Percentiles rank a stretch among this genome's conserved stretches.
phyloP scores from a whole-genome alignment of 352 stramenopile species.

The Globisporangium viniferum region DNA sequence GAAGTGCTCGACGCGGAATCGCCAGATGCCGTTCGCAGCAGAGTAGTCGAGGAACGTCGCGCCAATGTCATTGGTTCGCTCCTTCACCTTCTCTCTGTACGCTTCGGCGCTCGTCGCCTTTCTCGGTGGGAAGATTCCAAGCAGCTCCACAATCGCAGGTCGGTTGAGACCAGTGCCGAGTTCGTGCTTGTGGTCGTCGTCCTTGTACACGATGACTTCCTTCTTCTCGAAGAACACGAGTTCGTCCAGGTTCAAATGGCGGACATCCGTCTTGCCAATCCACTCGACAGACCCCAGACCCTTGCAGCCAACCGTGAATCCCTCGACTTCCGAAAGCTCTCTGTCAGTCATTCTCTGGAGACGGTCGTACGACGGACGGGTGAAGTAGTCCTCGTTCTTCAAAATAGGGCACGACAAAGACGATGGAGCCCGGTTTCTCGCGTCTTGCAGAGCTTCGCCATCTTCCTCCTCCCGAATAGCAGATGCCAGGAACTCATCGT shows the following conservation, averaged over 20 bases:
- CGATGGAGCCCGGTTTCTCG: constrained; percentile 16
- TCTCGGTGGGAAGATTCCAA: constrained; percentile 70
- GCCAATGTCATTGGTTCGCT: constrained; percentile 71
- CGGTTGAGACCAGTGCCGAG: constrained; percentile 73
- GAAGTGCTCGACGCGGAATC: constrained; percentile 85
- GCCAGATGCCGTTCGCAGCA: constrained; percentile 70
- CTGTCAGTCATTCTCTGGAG: constrained; percentile 70
- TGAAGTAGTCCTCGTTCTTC: constrained; percentile 82
- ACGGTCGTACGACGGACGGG: constrained; percentile 59
- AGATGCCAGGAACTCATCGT: constrained; percentile 74
- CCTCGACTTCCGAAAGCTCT: constrained; percentile 66
- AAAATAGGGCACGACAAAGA: constrained; percentile 54
- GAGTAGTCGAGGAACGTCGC: constrained; percentile 80
- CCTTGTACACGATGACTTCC: constrained; percentile 84
- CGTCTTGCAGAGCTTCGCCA: constrained; percentile 19
- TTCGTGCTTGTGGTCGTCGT: constrained; percentile 78
- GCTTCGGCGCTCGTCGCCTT: constrained; percentile 52
- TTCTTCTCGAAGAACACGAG: constrained; percentile 82
- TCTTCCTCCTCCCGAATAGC: constrained; percentile 50
- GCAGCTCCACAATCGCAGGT: constrained; percentile 73
- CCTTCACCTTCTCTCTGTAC: constrained; percentile 78
- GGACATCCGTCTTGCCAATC: constrained; percentile 78
- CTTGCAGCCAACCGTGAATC: constrained; percentile 79
- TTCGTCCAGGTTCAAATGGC: constrained; percentile 74
- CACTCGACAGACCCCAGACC: constrained; percentile 77